Evolutionary conservation across 2,329 filamentous ascomycete species (phyloP), one percentile per base, ranked within the genome.

Genomic region (Tolypocladium tundrense): DNA sequence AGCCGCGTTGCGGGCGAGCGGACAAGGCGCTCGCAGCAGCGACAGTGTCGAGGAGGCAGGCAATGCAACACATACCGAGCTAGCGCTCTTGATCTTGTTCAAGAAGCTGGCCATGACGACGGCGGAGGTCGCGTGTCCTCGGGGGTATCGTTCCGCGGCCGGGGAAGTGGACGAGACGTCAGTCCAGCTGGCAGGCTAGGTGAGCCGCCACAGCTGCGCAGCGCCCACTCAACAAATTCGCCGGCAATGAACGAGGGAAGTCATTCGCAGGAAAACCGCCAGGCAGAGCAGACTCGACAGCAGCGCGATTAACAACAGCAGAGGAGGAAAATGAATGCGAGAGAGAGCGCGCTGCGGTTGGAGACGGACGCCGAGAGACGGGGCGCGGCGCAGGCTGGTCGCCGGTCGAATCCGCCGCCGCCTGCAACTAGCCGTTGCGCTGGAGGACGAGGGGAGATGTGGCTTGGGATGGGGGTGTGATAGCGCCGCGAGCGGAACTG

Each of bases 51-150:
- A 45, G 9, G 53, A 45, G 10, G 43, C 24, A 31, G 53, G 33
- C 58, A 54, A 35, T 51, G 54, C 50, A 57, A 61, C 62, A 79
- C 82, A 72, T 74, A 85, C 82, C 68, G 75, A 75, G 69, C 77
- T 73, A 63, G 77, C 74, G 65, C 75, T 73, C 72, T 83, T 84
- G 67, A 84, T 78, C 70, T 82, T 85, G 65, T 76, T 82, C 61
- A 85, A 78, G 64, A 86, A 80, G 61, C 79, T 76, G 61, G 81
- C 75, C 81, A 85, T 85, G 63, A 59, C 66, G 61, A 60, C 55
- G 61, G 58, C 11, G 62, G 60, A 59, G 60, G 63, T 57, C 63
- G 65, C 60, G 62, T 56, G 62, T 63, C 55, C 60, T 61, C 50
- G 59, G 55, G 21, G 31, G 35, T 37, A 42, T 41, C 27, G 42